These are phyloP conservation scores for Trichoderma arundinaceum DNA, from an alignment of 2,329 filamentous ascomycete genomes.

Conservation along the genomic window DNA sequence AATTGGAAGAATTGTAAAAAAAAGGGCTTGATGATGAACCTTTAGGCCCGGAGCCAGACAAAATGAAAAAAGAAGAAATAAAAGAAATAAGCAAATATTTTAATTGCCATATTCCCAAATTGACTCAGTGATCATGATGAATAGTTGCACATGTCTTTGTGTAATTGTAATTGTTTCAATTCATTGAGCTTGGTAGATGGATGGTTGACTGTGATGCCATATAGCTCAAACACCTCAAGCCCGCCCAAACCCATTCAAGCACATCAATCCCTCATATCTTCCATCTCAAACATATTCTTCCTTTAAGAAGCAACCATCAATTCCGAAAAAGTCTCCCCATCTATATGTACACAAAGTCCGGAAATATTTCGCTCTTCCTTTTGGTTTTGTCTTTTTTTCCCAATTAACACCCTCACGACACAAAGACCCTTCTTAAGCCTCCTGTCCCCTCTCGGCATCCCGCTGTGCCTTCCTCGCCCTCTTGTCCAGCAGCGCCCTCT, in stretches of 20 bases:
- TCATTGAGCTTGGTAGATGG: not conserved
- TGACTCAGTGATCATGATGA: not conserved
- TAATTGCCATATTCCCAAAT: not conserved
- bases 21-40: conserved; percentile 2
- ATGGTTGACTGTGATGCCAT: not conserved
- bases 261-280: too few relatives aligned
- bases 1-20: conserved; percentile 60
- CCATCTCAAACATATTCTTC: too few relatives aligned
- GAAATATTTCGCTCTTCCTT: not conserved
- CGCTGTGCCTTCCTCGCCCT: conserved; percentile 67
- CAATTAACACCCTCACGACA: not conserved
- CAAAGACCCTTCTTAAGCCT: not conserved
- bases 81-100: not conserved
- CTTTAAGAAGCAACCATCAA: not conserved
- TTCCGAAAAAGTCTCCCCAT: not conserved
- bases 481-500: conserved; percentile 85
- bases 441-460: conserved; percentile 39
- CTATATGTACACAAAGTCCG: conserved; percentile 17
- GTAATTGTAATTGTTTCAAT: not conserved
- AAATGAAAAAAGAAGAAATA: not conserved
- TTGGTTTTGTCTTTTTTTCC: not conserved
- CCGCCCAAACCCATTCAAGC: too few relatives aligned
- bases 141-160: not conserved
- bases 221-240: not conserved
- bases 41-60: not conserved